Evolutionary conservation across 352 stramenopile genomes (phyloP), one percentile per base, ranked within the genome.

Genomic region (Phytophthora citricola): DNA sequence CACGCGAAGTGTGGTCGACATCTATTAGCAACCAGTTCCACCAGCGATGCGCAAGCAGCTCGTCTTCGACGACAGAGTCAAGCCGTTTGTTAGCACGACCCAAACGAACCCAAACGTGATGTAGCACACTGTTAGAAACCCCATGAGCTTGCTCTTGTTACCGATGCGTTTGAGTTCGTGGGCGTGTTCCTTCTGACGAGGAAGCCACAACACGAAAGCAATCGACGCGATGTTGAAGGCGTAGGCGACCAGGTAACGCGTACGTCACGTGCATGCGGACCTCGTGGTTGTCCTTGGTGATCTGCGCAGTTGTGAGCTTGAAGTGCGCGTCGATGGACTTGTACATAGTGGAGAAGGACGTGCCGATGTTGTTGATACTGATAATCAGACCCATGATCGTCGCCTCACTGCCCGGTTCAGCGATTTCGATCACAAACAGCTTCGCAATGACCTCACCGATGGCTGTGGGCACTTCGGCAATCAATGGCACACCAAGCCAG

Each of bases 291-390:
- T 81, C 73, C 49, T 72, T 70, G 31, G 43, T 55, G 63, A 81
- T 64, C 45, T 62, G 61, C 32, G 66, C 71, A 22, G 60, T 59
- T 29, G 72, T 59, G 29, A 84, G 75, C 43, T 76, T 72, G 38
- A 90, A 83, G 68, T 79, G 68, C 12, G 58, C 59, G 43, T 89
- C 69, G 39, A 89, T 75, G 5, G 44, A 79, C 67, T 89, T 89
- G 64, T 69, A 82, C 15, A 90, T 71, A 0, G 75, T 75, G 6
- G 63, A 73, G 36, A 90, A 87, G 4, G 79, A 78, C 17, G 58
- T 63, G 14, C 56, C 75, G 26, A 90, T 59, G 26, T 75, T 71
- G 53, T 69, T 66, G 36, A 73, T 71, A 1, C 51, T 83, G 32
- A 73, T 70, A 1, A 72, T 69, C 6, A 90, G 55, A 0, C 72